Evolutionary conservation across 176 grass and related monocot species (phyloP).

Genomic region (Oryza glaberrima): DNA sequence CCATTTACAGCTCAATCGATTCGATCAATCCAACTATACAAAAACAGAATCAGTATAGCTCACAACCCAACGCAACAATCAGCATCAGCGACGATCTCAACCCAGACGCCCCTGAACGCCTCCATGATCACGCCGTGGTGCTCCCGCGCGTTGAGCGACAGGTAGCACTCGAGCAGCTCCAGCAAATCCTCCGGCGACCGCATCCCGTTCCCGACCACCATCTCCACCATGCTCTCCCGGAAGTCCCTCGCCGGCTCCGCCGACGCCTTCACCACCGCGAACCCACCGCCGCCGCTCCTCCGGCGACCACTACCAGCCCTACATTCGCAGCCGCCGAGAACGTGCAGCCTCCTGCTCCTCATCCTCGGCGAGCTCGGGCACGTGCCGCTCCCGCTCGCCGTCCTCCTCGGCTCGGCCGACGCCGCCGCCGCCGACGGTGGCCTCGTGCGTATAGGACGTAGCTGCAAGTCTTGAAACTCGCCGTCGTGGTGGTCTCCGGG

Average conservation of each 20-base stretch:
- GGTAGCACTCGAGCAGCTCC: constrained; percentile 66
- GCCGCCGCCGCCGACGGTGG: not conserved
- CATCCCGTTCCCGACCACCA: constrained; percentile 66
- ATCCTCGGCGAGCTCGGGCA: constrained; percentile 50
- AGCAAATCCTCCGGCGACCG: constrained; percentile 50
- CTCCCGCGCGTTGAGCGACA: constrained; percentile 65
- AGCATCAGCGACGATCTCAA: constrained; percentile 35
- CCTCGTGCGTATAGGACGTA: constrained; percentile 58
- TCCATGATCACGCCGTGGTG: constrained; percentile 79
- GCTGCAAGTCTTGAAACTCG: constrained; percentile 23
- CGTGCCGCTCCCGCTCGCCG: not conserved
- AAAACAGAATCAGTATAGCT: not conserved
- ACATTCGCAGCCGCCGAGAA: not conserved
- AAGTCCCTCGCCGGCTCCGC: constrained; percentile 62
- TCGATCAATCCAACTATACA: not conserved
- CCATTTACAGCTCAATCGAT: not conserved
- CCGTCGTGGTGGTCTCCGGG: not conserved
- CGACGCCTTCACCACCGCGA: constrained; percentile 54
- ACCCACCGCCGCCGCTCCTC: constrained; percentile 25
- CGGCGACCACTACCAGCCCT: not conserved
- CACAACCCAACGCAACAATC: constrained; percentile 11
- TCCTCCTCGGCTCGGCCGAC: not conserved
- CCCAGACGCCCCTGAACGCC: constrained; percentile 62
- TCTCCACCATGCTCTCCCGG: constrained; percentile 70
- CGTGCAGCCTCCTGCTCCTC: constrained; percentile 41